Conservation (phyloP, 495 filamentous ascomycete genomes). For the Aspergillus panamensis region DNA sequence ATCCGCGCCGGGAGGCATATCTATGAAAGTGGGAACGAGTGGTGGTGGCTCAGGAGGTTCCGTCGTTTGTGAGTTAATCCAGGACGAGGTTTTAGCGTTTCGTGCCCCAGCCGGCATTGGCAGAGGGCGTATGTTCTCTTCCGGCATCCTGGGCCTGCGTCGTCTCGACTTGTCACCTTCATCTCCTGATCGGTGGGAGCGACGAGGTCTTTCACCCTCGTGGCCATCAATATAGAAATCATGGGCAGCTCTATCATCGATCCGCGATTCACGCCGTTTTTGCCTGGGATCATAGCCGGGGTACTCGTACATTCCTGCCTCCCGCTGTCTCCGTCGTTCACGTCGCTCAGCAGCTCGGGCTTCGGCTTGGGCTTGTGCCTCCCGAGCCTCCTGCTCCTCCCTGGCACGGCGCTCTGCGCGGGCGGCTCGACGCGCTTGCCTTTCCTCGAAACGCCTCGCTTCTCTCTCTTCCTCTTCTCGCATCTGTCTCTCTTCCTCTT, state of each 20-base stretch:
- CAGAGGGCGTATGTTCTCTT: conserved; percentile 9
- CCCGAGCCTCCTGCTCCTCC: conserved; percentile 48
- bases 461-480: conserved; percentile 48
- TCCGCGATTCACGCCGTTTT: conserved; percentile 34
- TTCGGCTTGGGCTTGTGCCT: conserved; percentile 41
- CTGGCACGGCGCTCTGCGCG: conserved; percentile 46
- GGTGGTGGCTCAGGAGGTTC: conserved; percentile 59
- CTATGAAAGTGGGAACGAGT: conserved; percentile 52
- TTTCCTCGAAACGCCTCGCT: conserved; percentile 44
- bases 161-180: conserved; percentile 28
- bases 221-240: conserved; percentile 22
- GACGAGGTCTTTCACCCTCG: conserved; percentile 24
- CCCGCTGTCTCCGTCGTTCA: conserved; percentile 38
- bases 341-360: conserved; percentile 40
- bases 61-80: conserved; percentile 54
- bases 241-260: conserved; percentile 26
- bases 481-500: conserved; percentile 40
- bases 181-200: conserved; percentile 29
- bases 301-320: conserved; percentile 35
- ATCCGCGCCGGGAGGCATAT: conserved; percentile 43
- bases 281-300: conserved; percentile 27
- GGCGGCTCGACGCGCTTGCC: conserved; percentile 42
- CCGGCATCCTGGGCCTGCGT: conserved; percentile 30
- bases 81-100: conserved; percentile 57
- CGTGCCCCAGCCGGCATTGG: conserved; percentile 32